A percentile compares a stretch with the other conserved stretches of the same genome.
These are phyloP conservation scores for Condylostoma magnum DNA, from an alignment of 169 alveolate genomes.

Conservation along the genomic window DNA sequence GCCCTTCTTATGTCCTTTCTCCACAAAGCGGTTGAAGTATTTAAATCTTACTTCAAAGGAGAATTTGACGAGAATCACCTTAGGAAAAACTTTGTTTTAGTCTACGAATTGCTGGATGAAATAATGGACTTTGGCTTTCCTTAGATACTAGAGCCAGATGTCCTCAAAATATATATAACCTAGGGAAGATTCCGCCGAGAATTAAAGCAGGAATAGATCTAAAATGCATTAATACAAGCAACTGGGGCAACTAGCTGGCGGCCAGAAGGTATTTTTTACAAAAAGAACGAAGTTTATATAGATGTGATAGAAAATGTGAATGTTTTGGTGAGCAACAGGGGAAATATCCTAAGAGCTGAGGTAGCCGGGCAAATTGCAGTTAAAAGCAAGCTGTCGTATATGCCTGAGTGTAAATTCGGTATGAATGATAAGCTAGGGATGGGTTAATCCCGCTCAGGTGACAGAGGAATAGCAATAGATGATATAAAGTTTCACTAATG, in stretches of 20 bases:
- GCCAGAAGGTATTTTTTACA: conserved; percentile 81
- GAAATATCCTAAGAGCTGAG: conserved; percentile 60
- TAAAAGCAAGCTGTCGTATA: conserved; percentile 76
- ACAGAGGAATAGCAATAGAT: conserved; percentile 81
- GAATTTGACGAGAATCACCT: conserved; percentile 74
- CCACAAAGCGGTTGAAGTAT: conserved; percentile 53
- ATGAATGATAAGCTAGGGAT: conserved; percentile 86
- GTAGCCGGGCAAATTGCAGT: conserved; percentile 84
- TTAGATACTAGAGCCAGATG: conserved; percentile 86
- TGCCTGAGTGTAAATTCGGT: conserved; percentile 92
- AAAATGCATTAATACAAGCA: conserved; percentile 86
- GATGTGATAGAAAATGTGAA: conserved; percentile 89
- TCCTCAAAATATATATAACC: conserved; percentile 80
- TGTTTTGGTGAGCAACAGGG: conserved; percentile 75
- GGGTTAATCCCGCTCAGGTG: conserved; percentile 32
- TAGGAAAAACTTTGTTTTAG: conserved; percentile 77
- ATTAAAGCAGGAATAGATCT: conserved; percentile 67
- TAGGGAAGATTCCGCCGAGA: conserved; percentile 72
- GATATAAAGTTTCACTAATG: conserved; percentile 89
- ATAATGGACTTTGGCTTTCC: conserved; percentile 90
- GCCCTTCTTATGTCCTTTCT: conserved; percentile 69
- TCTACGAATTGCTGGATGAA: conserved; percentile 86
- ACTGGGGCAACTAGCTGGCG: conserved; percentile 92
- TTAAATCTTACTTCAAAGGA: conserved; percentile 77
- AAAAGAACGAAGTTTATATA: conserved; percentile 84